These are phyloP conservation scores for Yarrowia phangngaensis DNA, from an alignment of 805 yeast species.

Conservation along the genomic window DNA sequence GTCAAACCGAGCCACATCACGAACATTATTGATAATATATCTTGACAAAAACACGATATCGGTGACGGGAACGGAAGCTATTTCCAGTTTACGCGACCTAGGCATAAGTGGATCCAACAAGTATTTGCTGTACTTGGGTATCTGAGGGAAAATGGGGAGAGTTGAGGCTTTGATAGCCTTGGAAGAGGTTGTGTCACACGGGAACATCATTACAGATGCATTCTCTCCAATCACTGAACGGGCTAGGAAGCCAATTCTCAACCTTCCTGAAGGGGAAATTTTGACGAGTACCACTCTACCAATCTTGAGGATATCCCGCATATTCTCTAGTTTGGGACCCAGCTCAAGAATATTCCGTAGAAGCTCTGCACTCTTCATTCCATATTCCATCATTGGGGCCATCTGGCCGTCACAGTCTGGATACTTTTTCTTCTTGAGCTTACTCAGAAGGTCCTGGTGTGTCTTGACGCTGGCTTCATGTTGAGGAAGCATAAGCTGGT, in stretches of 20 bases:
- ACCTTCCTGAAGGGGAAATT: constrained; percentile 35
- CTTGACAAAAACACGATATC: constrained; percentile 6
- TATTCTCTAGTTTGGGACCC: constrained; percentile 6
- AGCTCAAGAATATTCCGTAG: constrained; percentile 1
- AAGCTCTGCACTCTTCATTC: constrained; percentile 2
- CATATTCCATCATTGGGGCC: constrained; percentile 1
- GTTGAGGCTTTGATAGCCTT: background rate
- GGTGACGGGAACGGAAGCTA: constrained; percentile 7
- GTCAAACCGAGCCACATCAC: constrained; percentile 14
- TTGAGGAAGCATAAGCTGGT: constrained; percentile 82
- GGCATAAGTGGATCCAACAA: constrained; percentile 13
- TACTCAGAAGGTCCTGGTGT: constrained; percentile 48
- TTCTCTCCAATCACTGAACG: constrained; percentile 12
- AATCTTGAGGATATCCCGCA: constrained; percentile 43
- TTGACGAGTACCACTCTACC: constrained; percentile 43
- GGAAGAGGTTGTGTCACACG: constrained; percentile 3
- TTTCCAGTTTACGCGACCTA: constrained; percentile 7
- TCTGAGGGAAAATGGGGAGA: constrained; percentile 14
- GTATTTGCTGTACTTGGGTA: background rate
- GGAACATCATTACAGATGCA: constrained; percentile 2
- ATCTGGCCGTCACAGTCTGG: constrained; percentile 11
- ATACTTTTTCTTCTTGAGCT: constrained; percentile 34
- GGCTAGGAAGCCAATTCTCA: constrained; percentile 11
- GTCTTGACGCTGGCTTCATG: constrained; percentile 64
- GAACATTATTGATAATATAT: constrained; percentile 20